A percentile compares a stretch with the other conserved stretches of the same genome.
Conservation (phyloP, 805 yeast species). For the Phaffomyces thermotolerans region DNA sequence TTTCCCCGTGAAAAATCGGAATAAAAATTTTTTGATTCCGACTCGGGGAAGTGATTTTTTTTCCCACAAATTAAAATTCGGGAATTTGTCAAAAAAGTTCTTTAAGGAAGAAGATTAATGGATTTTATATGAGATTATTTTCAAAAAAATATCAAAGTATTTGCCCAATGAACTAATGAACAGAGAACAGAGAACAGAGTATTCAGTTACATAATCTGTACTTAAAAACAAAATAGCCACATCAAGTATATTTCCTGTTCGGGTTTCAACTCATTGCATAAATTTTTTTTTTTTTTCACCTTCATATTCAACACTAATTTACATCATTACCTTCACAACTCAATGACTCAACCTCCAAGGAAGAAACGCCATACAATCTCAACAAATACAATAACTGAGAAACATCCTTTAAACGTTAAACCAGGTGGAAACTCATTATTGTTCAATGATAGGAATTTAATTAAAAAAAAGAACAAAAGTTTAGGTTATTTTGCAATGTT, state of each 20-base stretch:
- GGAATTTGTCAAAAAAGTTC: background rate
- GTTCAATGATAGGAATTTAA: constrained; percentile 16
- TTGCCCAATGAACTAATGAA: too few species aligned
- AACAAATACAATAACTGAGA: constrained; percentile 27
- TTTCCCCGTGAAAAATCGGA: constrained; percentile 5
- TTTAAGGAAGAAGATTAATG: too few species aligned
- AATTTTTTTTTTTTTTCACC: too few species aligned
- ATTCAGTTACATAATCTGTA: too few species aligned
- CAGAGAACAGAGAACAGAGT: too few species aligned
- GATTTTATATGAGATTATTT: too few species aligned
- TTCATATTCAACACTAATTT: too few species aligned
- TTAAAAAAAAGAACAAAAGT: constrained; percentile 20
- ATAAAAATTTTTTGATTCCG: background rate
- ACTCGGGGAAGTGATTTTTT: constrained; percentile 1
- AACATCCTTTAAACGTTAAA: constrained; percentile 67
- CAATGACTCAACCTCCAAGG: constrained; percentile 18
- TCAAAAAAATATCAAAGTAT: too few species aligned
- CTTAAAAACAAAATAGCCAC: too few species aligned
- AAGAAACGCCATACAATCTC: constrained; percentile 21
- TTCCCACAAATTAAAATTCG: constrained; percentile 1
- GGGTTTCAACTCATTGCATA: too few species aligned
- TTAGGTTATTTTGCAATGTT: constrained; percentile 49
- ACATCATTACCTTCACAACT: background rate
- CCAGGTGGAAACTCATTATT: constrained; percentile 67
- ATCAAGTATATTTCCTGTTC: too few species aligned